phyloP scores from a whole-genome alignment of 192 early-diverging fungal genomes.

The Podila verticillata region DNA sequence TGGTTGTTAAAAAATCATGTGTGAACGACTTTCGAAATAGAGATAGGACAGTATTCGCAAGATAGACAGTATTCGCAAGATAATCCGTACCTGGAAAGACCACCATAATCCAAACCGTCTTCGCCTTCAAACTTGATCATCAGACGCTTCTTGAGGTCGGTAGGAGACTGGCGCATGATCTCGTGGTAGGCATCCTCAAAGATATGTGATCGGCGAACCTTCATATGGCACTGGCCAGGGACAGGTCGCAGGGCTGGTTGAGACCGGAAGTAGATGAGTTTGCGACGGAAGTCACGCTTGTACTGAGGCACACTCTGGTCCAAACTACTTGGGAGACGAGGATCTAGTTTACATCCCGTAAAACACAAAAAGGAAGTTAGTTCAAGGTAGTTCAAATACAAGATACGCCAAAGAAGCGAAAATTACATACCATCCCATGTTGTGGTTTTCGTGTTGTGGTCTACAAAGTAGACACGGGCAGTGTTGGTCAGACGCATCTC shows the following conservation, averaged over 20 bases:
- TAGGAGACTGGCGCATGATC: constrained; percentile 91
- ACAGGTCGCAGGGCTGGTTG: constrained; percentile 91
- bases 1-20: neutral
- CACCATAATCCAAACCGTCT: constrained; percentile 98
- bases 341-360: constrained; percentile 49
- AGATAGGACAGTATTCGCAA: neutral
- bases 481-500: constrained; percentile 97
- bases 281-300: constrained; percentile 98
- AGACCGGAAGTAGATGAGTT: constrained; percentile 95
- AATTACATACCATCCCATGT: constrained; percentile 90
- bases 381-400: neutral
- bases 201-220: constrained; percentile 86
- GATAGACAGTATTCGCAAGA: neutral
- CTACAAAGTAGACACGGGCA: constrained; percentile 96
- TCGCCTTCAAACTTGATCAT: constrained; percentile 99
- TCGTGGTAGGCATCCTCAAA: constrained; percentile 98
- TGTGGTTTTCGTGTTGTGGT: constrained; percentile 97
- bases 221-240: constrained; percentile 93
- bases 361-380: neutral
- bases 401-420: neutral
- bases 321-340: constrained; percentile 82
- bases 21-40: neutral
- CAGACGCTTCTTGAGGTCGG: constrained; percentile 94
- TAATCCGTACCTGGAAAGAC: constrained; percentile 81
- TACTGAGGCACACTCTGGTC: constrained; percentile 97